phyloP scores from a whole-genome alignment of 352 stramenopile species.

The Blastocystis sp. region DNA sequence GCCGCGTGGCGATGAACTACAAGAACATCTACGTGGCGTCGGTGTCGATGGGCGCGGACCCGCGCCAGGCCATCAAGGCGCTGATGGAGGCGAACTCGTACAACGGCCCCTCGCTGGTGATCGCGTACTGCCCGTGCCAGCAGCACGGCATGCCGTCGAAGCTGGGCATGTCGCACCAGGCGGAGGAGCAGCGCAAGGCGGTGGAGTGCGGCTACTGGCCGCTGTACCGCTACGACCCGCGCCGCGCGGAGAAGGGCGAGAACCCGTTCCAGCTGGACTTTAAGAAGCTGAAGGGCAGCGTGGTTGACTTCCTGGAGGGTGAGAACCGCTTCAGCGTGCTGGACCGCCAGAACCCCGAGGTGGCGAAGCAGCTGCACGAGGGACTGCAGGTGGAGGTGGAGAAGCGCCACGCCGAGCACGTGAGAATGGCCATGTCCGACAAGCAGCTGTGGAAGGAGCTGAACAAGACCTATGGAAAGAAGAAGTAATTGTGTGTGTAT shows the following conservation, averaged over 20 bases:
- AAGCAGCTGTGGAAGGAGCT: slow-evolving; percentile 67
- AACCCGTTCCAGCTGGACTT: slow-evolving; percentile 65
- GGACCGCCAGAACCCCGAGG: slow-evolving; percentile 27
- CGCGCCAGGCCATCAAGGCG: slow-evolving; percentile 22
- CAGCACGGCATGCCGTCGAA: slow-evolving; percentile 45
- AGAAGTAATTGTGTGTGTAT: slow-evolving; percentile 41
- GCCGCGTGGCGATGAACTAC: slow-evolving; percentile 50
- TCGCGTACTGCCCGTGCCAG: slow-evolving; percentile 35
- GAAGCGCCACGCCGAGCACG: slow-evolving; percentile 31
- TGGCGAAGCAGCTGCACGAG: slow-evolving; percentile 8
- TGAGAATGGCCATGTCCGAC: slow-evolving; percentile 63
- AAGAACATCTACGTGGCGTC: slow-evolving; percentile 60
- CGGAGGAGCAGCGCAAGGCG: slow-evolving; percentile 25
- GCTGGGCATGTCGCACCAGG: slow-evolving; percentile 34
- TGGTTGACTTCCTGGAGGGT: slow-evolving; percentile 43
- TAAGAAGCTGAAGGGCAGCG: slow-evolving; percentile 58
- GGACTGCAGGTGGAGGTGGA: slow-evolving; percentile 12
- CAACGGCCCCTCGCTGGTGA: slow-evolving; percentile 15
- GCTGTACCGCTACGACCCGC: slow-evolving; percentile 62
- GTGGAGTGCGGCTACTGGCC: slow-evolving; percentile 46
- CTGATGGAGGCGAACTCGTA: slow-evolving; percentile 27
- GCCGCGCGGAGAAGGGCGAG: slow-evolving; percentile 39
- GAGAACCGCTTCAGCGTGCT: slow-evolving; percentile 41
- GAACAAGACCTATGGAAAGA: slow-evolving; percentile 67
- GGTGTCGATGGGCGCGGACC: slow-evolving; percentile 44